Evolutionary conservation across 345 rosid genomes (phyloP), one percentile per base, ranked within the genome.

Genomic region (Euphorbia pulcherrima): DNA sequence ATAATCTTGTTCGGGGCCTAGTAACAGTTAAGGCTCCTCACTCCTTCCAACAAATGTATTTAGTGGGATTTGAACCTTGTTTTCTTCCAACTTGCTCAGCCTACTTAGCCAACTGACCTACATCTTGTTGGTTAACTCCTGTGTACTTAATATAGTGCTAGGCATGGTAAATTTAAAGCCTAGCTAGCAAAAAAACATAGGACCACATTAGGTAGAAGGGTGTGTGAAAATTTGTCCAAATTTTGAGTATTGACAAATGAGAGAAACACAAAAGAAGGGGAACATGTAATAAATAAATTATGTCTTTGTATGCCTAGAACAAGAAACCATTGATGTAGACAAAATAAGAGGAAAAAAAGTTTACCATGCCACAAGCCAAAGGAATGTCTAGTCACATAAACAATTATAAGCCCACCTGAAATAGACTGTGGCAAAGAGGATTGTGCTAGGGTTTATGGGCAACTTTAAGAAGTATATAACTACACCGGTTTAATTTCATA

Each of bases 341-440:
- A 44, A 44, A 41, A 41, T 41, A n/a, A 23, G 56, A 21, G 18
- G 13, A 65, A 29, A 28, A 47, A 30, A 48, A 47, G 10, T 44
- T 44, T 44, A 44, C 2, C 50, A 44, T 64, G 52, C 13, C 58
- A 37, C 47, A 65, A 65, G 40, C 46, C 29, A 65, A 13, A 21
- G 13, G 46, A 6, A 20, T 21, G 21, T 50, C 41, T 65, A 30
- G 37, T 50, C 68, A 20, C 50, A 44, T 44, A 44, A 44, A 44
- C 16, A 7, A 44, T 18, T 50, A 16, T 0, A 30, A 17, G 55
- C 54, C 37, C 17, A 60, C 44, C 47, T 64, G 67, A 41, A 41
- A 46, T 13, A 48, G 30, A 41, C 50, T 41, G 67, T 24, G n/a
- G 20, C 57, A 27, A 53, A 33, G 20, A n/a, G 13, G 55, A 7